A percentile compares a stretch with the other conserved stretches of the same genome.
Evolutionary conservation across 352 stramenopile genomes (phyloP).

Genomic region (Phytopythium kandeliae): DNA sequence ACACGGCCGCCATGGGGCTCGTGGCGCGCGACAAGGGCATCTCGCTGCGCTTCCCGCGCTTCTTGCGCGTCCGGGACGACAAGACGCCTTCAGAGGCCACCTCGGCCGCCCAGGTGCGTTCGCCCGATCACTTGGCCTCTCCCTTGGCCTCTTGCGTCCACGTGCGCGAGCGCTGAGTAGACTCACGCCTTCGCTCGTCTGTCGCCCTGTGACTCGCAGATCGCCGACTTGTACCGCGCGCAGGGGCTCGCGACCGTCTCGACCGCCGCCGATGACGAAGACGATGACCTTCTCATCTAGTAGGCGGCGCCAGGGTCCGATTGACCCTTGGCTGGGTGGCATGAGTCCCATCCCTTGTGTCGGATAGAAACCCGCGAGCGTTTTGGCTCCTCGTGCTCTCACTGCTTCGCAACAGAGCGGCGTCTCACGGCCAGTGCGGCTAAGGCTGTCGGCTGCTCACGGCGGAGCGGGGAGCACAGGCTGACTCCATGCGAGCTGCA

Average conservation of each 20-base stretch:
- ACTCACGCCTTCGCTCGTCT: too few relatives aligned
- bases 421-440: too few relatives aligned
- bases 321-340: too few relatives aligned
- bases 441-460: too few relatives aligned
- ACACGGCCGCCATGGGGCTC: slow-evolving; percentile 94
- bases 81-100: slow-evolving; percentile 97
- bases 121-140: neutral
- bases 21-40: slow-evolving; percentile 93
- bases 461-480: too few relatives aligned
- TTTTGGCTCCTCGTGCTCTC: too few relatives aligned
- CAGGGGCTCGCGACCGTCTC: slow-evolving; percentile 68
- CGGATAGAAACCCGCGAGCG: too few relatives aligned
- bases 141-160: too few relatives aligned
- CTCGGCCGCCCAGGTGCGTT: slow-evolving; percentile 90
- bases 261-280: slow-evolving; percentile 61
- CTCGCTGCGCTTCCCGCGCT: slow-evolving; percentile 98
- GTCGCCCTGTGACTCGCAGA: slow-evolving; percentile 34
- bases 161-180: too few relatives aligned
- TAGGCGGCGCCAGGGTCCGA: neutral
- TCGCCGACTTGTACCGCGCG: slow-evolving; percentile 75
- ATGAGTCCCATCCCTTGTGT: too few relatives aligned
- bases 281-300: slow-evolving; percentile 79
- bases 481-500: too few relatives aligned
- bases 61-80: slow-evolving; percentile 97
- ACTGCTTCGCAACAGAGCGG: too few relatives aligned